phyloP scores from a whole-genome alignment of 2,329 filamentous ascomycete species.

The Microthyrium microscopicum region DNA sequence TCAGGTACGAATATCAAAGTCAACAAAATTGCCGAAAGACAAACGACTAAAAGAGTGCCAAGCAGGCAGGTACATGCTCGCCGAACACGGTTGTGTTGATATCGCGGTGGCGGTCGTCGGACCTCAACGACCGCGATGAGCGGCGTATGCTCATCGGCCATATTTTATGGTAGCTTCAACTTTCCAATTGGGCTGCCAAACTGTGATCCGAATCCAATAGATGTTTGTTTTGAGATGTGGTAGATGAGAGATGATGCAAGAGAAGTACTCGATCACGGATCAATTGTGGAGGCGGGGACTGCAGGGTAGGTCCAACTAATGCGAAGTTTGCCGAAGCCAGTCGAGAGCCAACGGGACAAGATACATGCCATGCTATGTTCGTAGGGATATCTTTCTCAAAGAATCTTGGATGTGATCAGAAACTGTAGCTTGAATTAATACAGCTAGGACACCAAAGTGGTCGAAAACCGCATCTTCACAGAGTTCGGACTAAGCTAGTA shows the following conservation, averaged over 20 bases:
- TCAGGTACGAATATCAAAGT: constrained; percentile 22
- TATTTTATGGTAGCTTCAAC: background rate
- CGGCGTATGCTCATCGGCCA: constrained; percentile 21
- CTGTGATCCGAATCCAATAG: background rate
- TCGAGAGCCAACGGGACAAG: too few species aligned
- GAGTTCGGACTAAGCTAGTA: too few species aligned
- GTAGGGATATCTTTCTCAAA: too few species aligned
- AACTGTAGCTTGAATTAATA: too few species aligned
- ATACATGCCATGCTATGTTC: too few species aligned
- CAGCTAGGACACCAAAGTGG: too few species aligned
- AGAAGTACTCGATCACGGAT: too few species aligned
- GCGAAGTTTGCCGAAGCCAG: too few species aligned
- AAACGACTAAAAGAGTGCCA: constrained; percentile 18
- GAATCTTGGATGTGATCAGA: too few species aligned
- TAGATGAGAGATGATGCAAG: background rate
- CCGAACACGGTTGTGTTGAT: constrained; percentile 26
- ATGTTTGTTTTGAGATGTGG: background rate
- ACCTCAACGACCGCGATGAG: constrained; percentile 24
- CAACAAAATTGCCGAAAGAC: constrained; percentile 24
- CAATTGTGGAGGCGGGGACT: too few species aligned
- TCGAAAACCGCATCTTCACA: too few species aligned
- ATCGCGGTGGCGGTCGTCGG: constrained; percentile 18
- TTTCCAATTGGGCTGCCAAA: background rate
- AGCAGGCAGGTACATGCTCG: constrained; percentile 26
- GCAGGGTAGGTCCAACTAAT: too few species aligned